Conservation (phyloP, 2,329 filamentous ascomycete genomes). For the Nothophaeocryptopus gaeumannii region DNA sequence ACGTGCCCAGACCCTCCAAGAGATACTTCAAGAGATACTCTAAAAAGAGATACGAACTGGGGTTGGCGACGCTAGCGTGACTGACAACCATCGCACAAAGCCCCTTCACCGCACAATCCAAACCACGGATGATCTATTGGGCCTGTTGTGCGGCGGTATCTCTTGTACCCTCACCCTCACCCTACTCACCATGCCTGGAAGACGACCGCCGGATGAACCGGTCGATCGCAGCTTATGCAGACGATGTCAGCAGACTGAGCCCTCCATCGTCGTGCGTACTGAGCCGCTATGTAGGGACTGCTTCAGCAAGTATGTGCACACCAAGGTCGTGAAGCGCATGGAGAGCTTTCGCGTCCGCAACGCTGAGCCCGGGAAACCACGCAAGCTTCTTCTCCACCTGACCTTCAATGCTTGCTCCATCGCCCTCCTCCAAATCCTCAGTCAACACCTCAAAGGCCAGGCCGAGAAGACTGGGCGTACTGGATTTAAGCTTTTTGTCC, state of each 20-base stretch:
- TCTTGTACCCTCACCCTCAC: too few species aligned
- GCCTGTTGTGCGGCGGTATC: too few species aligned
- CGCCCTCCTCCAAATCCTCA: conserved; percentile 71
- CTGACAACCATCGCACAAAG: too few species aligned
- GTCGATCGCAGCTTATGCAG: conserved; percentile 45
- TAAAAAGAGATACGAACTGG: too few species aligned
- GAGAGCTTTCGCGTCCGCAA: conserved; percentile 59
- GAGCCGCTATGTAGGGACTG: conserved; percentile 67
- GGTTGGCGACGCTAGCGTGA: too few species aligned
- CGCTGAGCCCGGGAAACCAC: conserved; percentile 43
- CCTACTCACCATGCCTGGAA: conserved; percentile 25
- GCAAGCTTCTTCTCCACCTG: conserved; percentile 69
- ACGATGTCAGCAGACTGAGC: conserved; percentile 54
- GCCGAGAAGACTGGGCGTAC: conserved; percentile 61
- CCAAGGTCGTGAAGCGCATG: conserved; percentile 77
- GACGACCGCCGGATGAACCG: conserved; percentile 15
- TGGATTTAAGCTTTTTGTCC: conserved; percentile 64
- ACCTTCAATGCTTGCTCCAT: conserved; percentile 82
- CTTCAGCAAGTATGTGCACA: conserved; percentile 72
- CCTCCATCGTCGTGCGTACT: conserved; percentile 55
- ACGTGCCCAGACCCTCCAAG: too few species aligned
- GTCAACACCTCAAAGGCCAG: conserved; percentile 66
- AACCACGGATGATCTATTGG: too few species aligned
- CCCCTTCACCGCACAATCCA: too few species aligned
- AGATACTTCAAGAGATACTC: too few species aligned